Percentiles rank a stretch among this genome's conserved stretches.
Conservation (phyloP, 2,329 filamentous ascomycete genomes). For the Diaporthe capsici region DNA sequence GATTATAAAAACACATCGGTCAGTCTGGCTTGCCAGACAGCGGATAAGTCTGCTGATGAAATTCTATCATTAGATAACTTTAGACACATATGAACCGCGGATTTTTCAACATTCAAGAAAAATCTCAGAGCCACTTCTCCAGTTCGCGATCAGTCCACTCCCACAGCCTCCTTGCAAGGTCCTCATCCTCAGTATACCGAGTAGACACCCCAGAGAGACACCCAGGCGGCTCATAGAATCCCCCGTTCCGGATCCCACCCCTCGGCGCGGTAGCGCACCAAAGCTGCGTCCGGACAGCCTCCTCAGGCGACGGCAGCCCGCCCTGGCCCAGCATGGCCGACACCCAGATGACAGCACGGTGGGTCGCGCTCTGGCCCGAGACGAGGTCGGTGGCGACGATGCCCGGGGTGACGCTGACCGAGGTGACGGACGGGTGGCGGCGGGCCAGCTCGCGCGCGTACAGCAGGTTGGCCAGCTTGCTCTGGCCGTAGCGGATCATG, state of each 20-base stretch:
- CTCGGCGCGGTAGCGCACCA: background rate
- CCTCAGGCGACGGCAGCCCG: background rate
- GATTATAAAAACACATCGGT: accelerated
- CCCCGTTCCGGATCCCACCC: background rate
- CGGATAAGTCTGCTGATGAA: no score
- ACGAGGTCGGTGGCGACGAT: conserved; percentile 52
- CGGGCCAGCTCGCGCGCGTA: conserved; percentile 55
- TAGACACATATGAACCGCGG: background rate
- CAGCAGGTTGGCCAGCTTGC: conserved; percentile 61
- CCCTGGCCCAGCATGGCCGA: background rate
- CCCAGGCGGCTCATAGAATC: background rate
- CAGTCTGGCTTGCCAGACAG: no score
- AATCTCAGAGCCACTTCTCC: background rate
- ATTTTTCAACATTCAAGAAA: background rate
- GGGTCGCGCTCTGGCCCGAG: background rate
- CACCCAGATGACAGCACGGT: background rate
- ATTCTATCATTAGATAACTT: no score
- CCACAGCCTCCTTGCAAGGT: background rate
- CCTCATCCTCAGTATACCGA: background rate
- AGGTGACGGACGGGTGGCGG: conserved; percentile 54
- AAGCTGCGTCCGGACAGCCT: background rate
- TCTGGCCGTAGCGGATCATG: conserved; percentile 58
- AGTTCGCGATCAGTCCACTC: background rate
- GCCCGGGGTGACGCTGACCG: conserved; percentile 57
- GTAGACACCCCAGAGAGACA: background rate